phyloP scores from a whole-genome alignment of 768 basidiomycete genomes.

The Boletus subcaerulescens region DNA sequence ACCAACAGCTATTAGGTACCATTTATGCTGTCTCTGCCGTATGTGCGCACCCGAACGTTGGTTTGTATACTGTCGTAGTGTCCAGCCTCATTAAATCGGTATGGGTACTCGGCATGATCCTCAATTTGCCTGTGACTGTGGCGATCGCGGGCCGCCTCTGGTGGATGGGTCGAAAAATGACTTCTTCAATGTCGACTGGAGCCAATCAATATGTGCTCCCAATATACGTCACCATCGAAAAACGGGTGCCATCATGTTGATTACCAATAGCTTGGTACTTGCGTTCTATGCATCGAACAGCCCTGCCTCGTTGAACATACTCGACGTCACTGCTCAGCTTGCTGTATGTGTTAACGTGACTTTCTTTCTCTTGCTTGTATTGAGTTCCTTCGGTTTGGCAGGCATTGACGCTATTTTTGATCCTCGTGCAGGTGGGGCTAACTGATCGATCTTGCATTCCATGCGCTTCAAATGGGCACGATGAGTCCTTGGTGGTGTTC shows the following conservation, averaged over 20 bases:
- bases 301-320: neutral
- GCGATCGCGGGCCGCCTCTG: neutral
- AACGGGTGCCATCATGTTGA: neutral
- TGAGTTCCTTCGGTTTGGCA: neutral
- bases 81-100: neutral
- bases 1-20: neutral
- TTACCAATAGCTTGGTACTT: neutral
- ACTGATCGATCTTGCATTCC: neutral
- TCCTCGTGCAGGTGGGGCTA: neutral
- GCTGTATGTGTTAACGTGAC: neutral
- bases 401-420: neutral
- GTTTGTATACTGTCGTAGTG: neutral
- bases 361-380: no score
- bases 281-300: neutral
- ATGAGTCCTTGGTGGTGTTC: neutral
- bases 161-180: neutral
- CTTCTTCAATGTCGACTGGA: neutral
- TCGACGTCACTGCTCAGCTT: neutral
- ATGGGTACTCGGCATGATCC: neutral
- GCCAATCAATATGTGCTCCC: neutral
- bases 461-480: no score
- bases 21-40: neutral
- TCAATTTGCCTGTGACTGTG: neutral
- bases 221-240: neutral
- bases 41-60: neutral